A percentile compares a stretch with the other conserved stretches of the same genome.
phyloP scores from a whole-genome alignment of 2,329 filamentous ascomycete species.

The Sclerotinia subarctica region DNA sequence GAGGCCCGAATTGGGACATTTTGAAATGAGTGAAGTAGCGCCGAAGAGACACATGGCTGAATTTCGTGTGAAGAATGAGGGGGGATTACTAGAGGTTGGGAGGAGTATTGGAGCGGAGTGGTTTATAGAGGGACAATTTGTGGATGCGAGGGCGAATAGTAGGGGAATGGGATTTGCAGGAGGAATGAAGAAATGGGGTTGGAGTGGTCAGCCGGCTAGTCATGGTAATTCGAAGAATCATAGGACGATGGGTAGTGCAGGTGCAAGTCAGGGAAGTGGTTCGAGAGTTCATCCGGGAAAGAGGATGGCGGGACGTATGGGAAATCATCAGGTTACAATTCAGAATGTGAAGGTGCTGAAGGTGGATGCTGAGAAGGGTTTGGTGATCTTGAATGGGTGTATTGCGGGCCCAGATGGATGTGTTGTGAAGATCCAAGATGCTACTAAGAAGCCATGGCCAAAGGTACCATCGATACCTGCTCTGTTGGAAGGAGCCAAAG shows the following conservation, averaged over 20 bases:
- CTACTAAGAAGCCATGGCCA: slow-evolving; percentile 81
- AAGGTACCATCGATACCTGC: slow-evolving; percentile 45
- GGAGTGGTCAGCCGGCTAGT: slow-evolving; percentile 80
- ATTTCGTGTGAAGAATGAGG: slow-evolving; percentile 75
- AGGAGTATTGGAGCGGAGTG: slow-evolving; percentile 77
- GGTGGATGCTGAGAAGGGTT: slow-evolving; percentile 81
- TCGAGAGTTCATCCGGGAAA: slow-evolving; percentile 92
- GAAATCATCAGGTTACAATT: slow-evolving; percentile 79
- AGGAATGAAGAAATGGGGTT: slow-evolving; percentile 97
- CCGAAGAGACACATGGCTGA: slow-evolving; percentile 83
- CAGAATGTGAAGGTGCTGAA: slow-evolving; percentile 89
- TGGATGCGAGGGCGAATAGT: slow-evolving; percentile 76
- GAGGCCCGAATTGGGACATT: slow-evolving; percentile 84
- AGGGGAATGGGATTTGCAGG: slow-evolving; percentile 92
- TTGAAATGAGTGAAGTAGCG: slow-evolving; percentile 73
- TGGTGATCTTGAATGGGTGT: slow-evolving; percentile 82
- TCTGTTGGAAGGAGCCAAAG: slow-evolving; percentile 49
- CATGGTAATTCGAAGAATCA: slow-evolving; percentile 97
- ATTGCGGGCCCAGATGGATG: slow-evolving; percentile 87
- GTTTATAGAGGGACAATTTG: slow-evolving; percentile 86
- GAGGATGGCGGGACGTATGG: slow-evolving; percentile 98
- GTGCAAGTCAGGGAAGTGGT: slow-evolving; percentile 86
- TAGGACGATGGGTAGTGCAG: slow-evolving; percentile 84
- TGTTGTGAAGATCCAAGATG: slow-evolving; percentile 82
- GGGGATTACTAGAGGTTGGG: slow-evolving; percentile 73